phyloP scores from a whole-genome alignment of 768 basidiomycete species.

The Lyophyllum semitale region DNA sequence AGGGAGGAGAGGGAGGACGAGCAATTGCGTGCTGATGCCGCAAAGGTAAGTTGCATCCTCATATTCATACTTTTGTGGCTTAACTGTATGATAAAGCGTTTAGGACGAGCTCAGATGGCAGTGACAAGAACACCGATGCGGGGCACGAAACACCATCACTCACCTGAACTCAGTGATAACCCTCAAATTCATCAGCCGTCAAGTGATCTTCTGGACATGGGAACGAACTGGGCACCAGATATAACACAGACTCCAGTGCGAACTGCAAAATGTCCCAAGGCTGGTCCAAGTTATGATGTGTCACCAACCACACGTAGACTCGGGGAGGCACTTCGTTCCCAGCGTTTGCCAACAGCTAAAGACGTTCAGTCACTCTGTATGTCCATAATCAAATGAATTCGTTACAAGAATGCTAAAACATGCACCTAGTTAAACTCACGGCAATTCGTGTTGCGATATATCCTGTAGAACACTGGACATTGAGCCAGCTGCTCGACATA shows the following conservation, averaged over 20 bases:
- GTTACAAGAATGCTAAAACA: background rate
- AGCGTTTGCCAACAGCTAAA: background rate
- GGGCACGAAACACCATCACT: background rate
- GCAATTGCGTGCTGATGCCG: background rate
- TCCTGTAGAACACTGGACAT: background rate
- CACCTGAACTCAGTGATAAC: background rate
- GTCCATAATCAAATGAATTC: background rate
- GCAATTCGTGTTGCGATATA: background rate
- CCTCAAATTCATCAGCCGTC: too few species aligned
- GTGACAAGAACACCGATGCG: background rate
- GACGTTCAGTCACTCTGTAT: constrained; percentile 1
- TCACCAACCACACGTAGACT: background rate
- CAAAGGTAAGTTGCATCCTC: too few species aligned
- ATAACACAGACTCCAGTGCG: background rate
- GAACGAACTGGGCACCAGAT: too few species aligned
- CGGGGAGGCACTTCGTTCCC: background rate
- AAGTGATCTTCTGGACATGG: too few species aligned
- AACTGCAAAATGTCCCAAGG: background rate
- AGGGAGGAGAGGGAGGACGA: too few species aligned
- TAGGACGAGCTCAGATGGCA: too few species aligned
- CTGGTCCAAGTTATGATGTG: background rate
- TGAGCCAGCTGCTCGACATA: background rate
- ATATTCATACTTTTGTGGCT: too few species aligned
- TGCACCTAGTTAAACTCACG: background rate
- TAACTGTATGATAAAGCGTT: too few species aligned